Evolutionary conservation across 1,139 yeast genomes (phyloP).

Genomic region (Nakaseomyces uthaithaninus): DNA sequence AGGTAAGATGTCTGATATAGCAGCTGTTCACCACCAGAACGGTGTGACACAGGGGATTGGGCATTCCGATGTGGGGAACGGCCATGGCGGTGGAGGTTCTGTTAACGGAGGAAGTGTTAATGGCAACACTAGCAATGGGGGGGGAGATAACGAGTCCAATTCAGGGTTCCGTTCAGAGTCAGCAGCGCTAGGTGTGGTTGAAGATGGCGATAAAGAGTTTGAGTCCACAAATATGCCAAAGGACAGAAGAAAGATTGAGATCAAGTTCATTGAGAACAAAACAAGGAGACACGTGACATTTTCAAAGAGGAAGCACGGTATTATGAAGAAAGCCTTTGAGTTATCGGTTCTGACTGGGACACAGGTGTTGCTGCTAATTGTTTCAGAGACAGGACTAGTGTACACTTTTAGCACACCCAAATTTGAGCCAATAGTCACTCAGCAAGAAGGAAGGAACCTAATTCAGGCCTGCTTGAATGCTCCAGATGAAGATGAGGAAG

Average conservation of each 20-base stretch:
- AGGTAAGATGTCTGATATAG: too few species aligned
- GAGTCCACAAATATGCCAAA: constrained; percentile 10
- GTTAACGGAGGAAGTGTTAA: neutral
- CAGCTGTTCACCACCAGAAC: too few species aligned
- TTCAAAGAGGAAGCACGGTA: constrained; percentile 96
- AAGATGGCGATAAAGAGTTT: neutral
- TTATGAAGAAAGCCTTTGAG: constrained; percentile 97
- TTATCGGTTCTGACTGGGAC: constrained; percentile 93
- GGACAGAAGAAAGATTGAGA: constrained; percentile 94
- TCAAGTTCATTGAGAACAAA: constrained; percentile 93
- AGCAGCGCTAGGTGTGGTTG: neutral
- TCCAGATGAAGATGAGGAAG: constrained; percentile 49
- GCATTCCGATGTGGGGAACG: too few species aligned
- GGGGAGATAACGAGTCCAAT: neutral
- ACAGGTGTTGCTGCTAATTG: constrained; percentile 86
- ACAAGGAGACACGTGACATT: constrained; percentile 96
- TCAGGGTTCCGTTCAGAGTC: neutral
- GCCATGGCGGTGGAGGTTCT: too few species aligned
- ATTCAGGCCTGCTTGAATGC: constrained; percentile 97
- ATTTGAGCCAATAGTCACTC: constrained; percentile 95
- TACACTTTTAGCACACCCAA: constrained; percentile 98
- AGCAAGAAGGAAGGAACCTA: constrained; percentile 91
- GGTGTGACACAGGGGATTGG: too few species aligned
- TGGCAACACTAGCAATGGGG: neutral
- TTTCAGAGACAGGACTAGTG: constrained; percentile 93